Evolutionary conservation across 768 basidiomycete species (phyloP), one percentile per base, ranked within the genome.

Genomic region (Amanita muscaria): DNA sequence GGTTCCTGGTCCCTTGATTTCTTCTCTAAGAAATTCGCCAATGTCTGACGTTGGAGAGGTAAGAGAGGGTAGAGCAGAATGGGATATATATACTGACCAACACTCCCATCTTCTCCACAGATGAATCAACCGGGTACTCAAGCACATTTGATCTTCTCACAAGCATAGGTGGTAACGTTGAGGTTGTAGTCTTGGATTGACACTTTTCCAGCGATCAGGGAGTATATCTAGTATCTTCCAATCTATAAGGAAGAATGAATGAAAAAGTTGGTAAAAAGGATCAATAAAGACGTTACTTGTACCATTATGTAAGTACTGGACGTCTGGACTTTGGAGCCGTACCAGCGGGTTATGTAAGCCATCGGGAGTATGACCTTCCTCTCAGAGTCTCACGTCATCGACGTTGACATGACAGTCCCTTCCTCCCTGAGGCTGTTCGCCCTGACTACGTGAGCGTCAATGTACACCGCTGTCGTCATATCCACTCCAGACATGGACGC

Each of bases 231-330:
- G 69, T 53, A 98, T 97, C 65, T 96, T 96, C 38, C 87, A 81
- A 66, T 97, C 91, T 94, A 54, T 4, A 22, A 19, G 33, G n/a
- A 3, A 42, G 31, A 46, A 41, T 21, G 9, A 25, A 12, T 33
- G 38, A 15, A 19, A 30, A n/a, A n/a, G 14, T 34, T 32, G 10
- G 38, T 15, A n/a, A 37, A 14, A 16, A 22, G 14, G 22, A 35
- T 44, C 12, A 30, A 3, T 30, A 12, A 31, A 18, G 6, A 70
- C 88, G 54, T n/a, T 57, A 94, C 92, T 98, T 9, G 96, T 99
- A 25, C 98, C 93, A 60, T 97, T 79, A 64, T 96, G 98, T 81
- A 96, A 90, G 61, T 99, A 94, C 62, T 92, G 90, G 52, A 96
- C 92, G 60, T 79, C n/a, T n/a, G n/a, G n/a, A n/a, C n/a, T n/a